These are phyloP conservation scores for Colletotrichum cordylinicola DNA, from an alignment of 2,329 filamentous ascomycete genomes.

Conservation along the genomic window DNA sequence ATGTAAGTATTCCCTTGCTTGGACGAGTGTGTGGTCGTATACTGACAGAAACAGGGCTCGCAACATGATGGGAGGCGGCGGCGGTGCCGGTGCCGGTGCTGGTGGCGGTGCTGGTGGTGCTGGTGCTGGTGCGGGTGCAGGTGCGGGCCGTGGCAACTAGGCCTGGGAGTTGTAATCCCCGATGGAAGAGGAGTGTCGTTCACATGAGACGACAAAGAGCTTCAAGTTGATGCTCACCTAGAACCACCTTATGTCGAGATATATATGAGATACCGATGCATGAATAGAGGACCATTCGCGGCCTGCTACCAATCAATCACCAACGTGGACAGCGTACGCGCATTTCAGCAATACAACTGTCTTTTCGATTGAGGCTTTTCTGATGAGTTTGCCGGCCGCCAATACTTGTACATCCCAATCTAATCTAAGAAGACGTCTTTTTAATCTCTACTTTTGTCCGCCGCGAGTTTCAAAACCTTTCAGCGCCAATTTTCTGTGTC, in stretches of 20 bases:
- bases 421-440: background rate
- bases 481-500: background rate
- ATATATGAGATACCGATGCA: constrained; percentile 3
- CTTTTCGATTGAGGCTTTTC: background rate
- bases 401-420: background rate
- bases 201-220: background rate
- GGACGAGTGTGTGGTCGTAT: background rate
- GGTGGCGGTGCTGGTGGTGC: constrained; percentile 26
- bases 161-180: background rate
- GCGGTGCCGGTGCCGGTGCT: constrained; percentile 24
- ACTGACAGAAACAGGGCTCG: constrained; percentile 41
- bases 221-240: background rate
- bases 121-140: constrained; percentile 31
- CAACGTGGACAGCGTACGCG: background rate
- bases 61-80: constrained; percentile 50
- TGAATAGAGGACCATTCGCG: background rate
- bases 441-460: background rate
- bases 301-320: background rate
- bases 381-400: background rate
- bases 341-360: background rate
- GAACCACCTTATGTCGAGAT: background rate
- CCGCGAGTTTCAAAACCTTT: background rate
- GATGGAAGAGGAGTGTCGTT: background rate
- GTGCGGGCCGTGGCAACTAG: constrained; percentile 26
- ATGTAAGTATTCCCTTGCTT: constrained; percentile 69